These are phyloP conservation scores for Mycena vulgaris DNA, from an alignment of 768 basidiomycete genomes.

Conservation along the genomic window DNA sequence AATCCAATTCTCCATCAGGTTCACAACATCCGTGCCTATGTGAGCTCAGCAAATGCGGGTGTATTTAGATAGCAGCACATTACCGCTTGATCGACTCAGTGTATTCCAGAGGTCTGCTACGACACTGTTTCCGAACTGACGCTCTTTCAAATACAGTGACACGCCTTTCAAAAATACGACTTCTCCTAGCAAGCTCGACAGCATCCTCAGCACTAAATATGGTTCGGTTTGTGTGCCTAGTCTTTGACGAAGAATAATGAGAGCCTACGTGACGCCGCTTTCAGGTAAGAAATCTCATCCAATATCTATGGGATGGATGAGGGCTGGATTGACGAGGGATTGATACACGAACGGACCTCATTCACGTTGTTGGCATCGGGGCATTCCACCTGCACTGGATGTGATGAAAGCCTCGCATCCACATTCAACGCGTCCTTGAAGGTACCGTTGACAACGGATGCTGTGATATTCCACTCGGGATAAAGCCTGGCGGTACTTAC, in stretches of 20 bases:
- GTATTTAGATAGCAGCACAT: not conserved
- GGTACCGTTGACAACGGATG: constrained; percentile 68
- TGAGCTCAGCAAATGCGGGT: not conserved
- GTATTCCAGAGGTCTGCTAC: constrained; percentile 78
- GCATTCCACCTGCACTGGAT: constrained; percentile 79
- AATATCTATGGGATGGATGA: not conserved
- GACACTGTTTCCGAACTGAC: constrained; percentile 73
- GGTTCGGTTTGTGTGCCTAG: constrained; percentile 50
- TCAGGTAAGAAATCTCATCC: constrained; percentile 18
- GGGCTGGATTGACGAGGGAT: too few relatives aligned
- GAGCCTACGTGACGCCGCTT: constrained; percentile 5
- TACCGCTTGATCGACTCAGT: constrained; percentile 67
- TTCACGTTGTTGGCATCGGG: constrained; percentile 73
- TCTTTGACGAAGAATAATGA: too few relatives aligned
- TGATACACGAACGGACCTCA: constrained; percentile 49
- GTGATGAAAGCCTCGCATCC: constrained; percentile 74
- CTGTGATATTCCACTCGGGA: constrained; percentile 75
- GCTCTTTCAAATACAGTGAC: constrained; percentile 78
- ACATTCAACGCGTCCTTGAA: constrained; percentile 69
- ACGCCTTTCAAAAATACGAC: constrained; percentile 76
- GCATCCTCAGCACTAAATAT: constrained; percentile 68
- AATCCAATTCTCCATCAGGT: constrained; percentile 24
- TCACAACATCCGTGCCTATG: constrained; percentile 7
- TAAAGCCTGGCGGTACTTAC: not conserved
- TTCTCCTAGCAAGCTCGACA: constrained; percentile 74